Evolutionary conservation across 2,329 filamentous ascomycete species (phyloP).

Genomic region (Knufia petricola): DNA sequence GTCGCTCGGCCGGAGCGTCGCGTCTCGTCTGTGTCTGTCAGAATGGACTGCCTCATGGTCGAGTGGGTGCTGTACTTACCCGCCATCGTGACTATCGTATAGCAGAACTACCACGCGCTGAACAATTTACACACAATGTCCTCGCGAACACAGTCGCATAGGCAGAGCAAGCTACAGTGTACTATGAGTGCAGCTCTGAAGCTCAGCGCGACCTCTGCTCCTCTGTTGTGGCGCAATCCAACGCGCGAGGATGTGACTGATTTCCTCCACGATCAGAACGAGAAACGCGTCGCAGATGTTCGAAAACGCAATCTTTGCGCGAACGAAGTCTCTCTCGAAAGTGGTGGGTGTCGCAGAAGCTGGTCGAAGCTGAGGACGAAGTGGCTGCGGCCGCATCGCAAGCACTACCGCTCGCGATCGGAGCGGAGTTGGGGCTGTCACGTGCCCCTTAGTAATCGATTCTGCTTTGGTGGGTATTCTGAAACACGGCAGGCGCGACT

Average conservation of each 20-base stretch:
- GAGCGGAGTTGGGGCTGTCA: too few relatives aligned
- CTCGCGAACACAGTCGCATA: constrained; percentile 2
- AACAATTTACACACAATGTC: not conserved
- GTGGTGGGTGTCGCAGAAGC: not conserved
- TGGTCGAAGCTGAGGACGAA: not conserved
- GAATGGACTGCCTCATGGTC: not conserved
- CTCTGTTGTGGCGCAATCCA: not conserved
- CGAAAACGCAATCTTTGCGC: not conserved
- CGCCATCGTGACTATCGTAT: constrained; percentile 42
- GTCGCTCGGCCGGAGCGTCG: constrained; percentile 91
- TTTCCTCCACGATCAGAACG: not conserved
- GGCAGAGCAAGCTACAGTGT: not conserved
- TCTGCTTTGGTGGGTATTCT: not conserved
- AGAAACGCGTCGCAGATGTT: not conserved
- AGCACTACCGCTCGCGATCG: too few relatives aligned
- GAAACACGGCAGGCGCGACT: not conserved
- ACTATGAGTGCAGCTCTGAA: not conserved
- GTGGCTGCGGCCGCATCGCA: not conserved
- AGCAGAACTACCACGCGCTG: constrained; percentile 16
- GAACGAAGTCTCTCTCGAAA: not conserved
- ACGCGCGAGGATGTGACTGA: not conserved
- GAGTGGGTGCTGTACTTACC: constrained; percentile 45
- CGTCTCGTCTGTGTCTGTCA: constrained; percentile 55
- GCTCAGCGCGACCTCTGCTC: constrained; percentile 3
- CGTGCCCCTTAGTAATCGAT: not conserved